Percentiles rank a stretch among this genome's conserved stretches.
phyloP scores from a whole-genome alignment of 2,329 filamentous ascomycete genomes.

The Cadophora gregata region DNA sequence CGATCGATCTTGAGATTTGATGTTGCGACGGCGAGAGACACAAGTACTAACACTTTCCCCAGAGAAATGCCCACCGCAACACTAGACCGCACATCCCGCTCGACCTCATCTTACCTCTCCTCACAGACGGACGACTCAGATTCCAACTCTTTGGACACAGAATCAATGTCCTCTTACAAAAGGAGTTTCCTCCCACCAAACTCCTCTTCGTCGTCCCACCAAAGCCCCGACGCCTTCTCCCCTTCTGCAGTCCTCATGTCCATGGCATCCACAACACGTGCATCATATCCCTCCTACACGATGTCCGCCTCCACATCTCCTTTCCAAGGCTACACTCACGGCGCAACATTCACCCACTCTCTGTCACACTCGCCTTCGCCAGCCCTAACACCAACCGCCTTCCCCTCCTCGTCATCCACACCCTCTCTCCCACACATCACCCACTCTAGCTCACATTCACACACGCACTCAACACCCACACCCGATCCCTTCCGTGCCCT shows the following conservation, averaged over 20 bases:
- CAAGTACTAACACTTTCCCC: not conserved
- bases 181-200: slow-evolving; percentile 2
- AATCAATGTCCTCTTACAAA: slow-evolving; percentile 17
- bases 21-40: not conserved
- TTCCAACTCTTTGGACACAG: slow-evolving; percentile 12
- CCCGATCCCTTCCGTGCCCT: slow-evolving; percentile 38
- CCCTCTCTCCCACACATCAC: not conserved
- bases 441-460: not conserved
- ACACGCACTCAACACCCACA: slow-evolving; percentile 5
- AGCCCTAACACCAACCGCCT: not conserved
- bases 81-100: slow-evolving; percentile 23
- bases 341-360: not conserved
- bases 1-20: not conserved
- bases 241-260: slow-evolving; percentile 33
- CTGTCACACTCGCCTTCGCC: not conserved
- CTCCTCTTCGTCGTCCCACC: not conserved
- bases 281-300: slow-evolving; percentile 24
- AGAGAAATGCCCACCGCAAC: slow-evolving; percentile 34
- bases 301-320: slow-evolving; percentile 9
- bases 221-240: slow-evolving; percentile 28
- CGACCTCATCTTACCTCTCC: slow-evolving; percentile 27
- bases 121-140: slow-evolving; percentile 22
- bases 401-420: slow-evolving; percentile 10
- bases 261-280: slow-evolving; percentile 27
- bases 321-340: not conserved